Evolutionary conservation across 768 basidiomycete species (phyloP).

Genomic region (Hericium coralloides): DNA sequence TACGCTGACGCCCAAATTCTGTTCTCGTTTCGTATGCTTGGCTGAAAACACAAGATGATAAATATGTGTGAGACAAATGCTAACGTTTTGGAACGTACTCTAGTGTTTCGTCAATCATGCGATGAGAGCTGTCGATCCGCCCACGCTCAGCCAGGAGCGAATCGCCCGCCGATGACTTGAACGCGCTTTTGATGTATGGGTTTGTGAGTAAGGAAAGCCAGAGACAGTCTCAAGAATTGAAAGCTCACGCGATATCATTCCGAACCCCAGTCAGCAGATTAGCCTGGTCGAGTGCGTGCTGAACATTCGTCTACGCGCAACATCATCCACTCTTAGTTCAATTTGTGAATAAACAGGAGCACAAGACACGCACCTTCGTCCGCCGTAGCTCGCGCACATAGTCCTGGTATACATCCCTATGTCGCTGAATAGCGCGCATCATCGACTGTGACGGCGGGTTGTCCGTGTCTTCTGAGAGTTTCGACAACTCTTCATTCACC

Average conservation of each 20-base stretch:
- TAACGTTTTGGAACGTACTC: slow-evolving; percentile 42
- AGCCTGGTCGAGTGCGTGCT: slow-evolving; percentile 75
- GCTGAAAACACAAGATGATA: slow-evolving; percentile 30
- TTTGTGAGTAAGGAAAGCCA: not conserved
- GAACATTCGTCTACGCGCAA: slow-evolving; percentile 54
- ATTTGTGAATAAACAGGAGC: not conserved
- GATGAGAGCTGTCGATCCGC: slow-evolving; percentile 85
- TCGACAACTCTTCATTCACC: slow-evolving; percentile 72
- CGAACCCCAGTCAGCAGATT: slow-evolving; percentile 86
- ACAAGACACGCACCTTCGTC: slow-evolving; percentile 54
- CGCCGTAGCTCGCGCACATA: slow-evolving; percentile 77
- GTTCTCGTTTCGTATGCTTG: slow-evolving; percentile 97
- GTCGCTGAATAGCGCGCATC: slow-evolving; percentile 83
- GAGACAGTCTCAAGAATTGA: not conserved
- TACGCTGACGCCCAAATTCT: slow-evolving; percentile 81
- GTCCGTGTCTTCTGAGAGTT: slow-evolving; percentile 58
- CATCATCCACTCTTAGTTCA: not conserved
- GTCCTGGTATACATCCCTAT: slow-evolving; percentile 84
- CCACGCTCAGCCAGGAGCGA: slow-evolving; percentile 81
- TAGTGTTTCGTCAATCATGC: slow-evolving; percentile 89
- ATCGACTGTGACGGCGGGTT: slow-evolving; percentile 72
- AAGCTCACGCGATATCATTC: slow-evolving; percentile 86
- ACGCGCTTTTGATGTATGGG: slow-evolving; percentile 46
- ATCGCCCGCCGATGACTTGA: slow-evolving; percentile 85
- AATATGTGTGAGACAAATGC: slow-evolving; percentile 1